phyloP scores from a whole-genome alignment of 1,139 yeast species.

The Diutina neorugosa region DNA sequence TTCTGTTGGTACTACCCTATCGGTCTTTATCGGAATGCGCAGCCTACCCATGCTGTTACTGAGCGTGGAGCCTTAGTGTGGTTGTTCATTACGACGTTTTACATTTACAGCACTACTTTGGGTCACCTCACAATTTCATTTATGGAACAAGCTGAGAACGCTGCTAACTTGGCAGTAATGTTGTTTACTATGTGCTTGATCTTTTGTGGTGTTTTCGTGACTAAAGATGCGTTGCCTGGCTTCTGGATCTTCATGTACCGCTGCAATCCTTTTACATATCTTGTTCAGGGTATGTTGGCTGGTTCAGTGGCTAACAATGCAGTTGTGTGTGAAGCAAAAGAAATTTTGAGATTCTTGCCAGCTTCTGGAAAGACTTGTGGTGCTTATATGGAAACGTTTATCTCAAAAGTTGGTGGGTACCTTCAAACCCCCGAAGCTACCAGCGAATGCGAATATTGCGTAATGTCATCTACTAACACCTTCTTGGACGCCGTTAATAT shows the following conservation, averaged over 20 bases:
- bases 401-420: constrained; percentile 37
- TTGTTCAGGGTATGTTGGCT: constrained; percentile 12
- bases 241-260: constrained; percentile 51
- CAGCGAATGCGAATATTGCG: constrained; percentile 38
- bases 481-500: constrained; percentile 34
- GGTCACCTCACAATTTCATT: constrained; percentile 58
- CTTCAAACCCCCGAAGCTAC: constrained; percentile 30
- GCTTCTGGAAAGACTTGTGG: constrained; percentile 53
- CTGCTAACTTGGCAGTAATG: constrained; percentile 55
- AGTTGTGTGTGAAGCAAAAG: not conserved
- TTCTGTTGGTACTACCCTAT: constrained; percentile 77
- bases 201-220: constrained; percentile 76
- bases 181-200: constrained; percentile 56
- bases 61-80: constrained; percentile 57
- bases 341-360: not conserved
- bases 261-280: constrained; percentile 57
- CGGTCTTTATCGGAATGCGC: constrained; percentile 52
- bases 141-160: constrained; percentile 55
- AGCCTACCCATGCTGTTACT: constrained; percentile 11
- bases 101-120: constrained; percentile 47
- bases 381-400: constrained; percentile 46
- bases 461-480: constrained; percentile 34
- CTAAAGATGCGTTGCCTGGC: constrained; percentile 37
- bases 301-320: not conserved
- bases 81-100: constrained; percentile 44